Evolutionary conservation across 441 rosid genomes (phyloP), one percentile per base, ranked within the genome.

Genomic region (Pelargonium fulgidum): DNA sequence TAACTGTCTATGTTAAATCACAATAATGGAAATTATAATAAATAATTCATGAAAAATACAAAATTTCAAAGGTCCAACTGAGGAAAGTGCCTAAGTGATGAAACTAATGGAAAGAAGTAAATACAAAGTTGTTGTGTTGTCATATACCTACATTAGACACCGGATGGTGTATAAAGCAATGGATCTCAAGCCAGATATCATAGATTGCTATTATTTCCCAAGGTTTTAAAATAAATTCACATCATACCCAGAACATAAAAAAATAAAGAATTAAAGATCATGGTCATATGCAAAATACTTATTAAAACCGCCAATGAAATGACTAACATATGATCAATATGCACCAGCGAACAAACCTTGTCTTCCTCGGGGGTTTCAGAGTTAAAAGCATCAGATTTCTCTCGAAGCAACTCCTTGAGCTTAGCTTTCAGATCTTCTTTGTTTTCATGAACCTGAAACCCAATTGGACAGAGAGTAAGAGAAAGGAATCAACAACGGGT

Each of bases 381-480:
- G 77, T 81, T 89, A 76, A 94, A 92, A 52, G 68, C 85, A 82
- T 92, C 99, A 69, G 81, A 73, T 78, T 90, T 90, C 70, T 84
- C 88, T 47, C 86, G 90, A 71, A 90, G 78, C 73, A 78, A 70
- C 66, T 80, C 93, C 81, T 92, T 94, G 64, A 94, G 93, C 85
- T 89, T 87, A 62, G 82, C 68, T 81, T 92, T 85, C 74, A 94
- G 68, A 67, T 94, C 99, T 75, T 87, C 96, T 73, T 79, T 81
- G 80, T 86, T 91, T 26, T 85, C 98, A 73, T 68, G 71, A 42
- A 69, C 73, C 97, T 94, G 84, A 68, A 78, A 69, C 64, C 36
- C 12, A 13, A 67, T 59, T 59, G n/a, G 33, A 58, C 3, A 8
- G 22, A 19, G 33, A 20, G 41, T 36, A 36, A 36, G 8, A 36